A percentile compares a stretch with the other conserved stretches of the same genome.
These are phyloP conservation scores for Wickerhamiella sergipiensis DNA, from an alignment of 805 yeast species.

Conservation along the genomic window DNA sequence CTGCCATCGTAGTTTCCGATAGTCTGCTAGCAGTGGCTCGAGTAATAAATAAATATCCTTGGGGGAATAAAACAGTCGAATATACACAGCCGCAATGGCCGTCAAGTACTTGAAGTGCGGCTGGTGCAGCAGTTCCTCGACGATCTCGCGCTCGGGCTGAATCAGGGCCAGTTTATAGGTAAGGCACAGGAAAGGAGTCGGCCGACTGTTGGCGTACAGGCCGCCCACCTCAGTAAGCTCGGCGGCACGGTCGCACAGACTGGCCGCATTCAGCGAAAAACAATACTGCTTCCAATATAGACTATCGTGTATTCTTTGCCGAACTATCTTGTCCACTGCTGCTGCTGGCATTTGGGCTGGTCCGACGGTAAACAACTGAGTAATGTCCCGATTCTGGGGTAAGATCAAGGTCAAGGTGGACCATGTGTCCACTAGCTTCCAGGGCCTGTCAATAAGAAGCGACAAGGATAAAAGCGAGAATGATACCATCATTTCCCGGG, in stretches of 20 bases:
- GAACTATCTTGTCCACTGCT: constrained; percentile 39
- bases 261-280: constrained; percentile 35
- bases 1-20: constrained; percentile 48
- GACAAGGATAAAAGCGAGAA: constrained; percentile 31
- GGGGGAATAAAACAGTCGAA: constrained; percentile 31
- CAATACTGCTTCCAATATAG: constrained; percentile 47
- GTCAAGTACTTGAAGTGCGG: constrained; percentile 65
- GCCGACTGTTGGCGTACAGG: constrained; percentile 35
- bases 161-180: constrained; percentile 65
- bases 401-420: constrained; percentile 18
- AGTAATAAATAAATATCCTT: constrained; percentile 36
- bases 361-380: neutral
- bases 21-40: constrained; percentile 48
- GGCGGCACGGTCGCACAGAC: constrained; percentile 36
- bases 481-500: constrained; percentile 33
- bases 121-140: constrained; percentile 43
- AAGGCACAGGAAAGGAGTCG: constrained; percentile 64
- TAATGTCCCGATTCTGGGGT: constrained; percentile 18
- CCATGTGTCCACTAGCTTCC: constrained; percentile 17
- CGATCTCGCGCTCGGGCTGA: constrained; percentile 47
- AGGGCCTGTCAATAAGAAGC: constrained; percentile 18
- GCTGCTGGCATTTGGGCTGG: constrained; percentile 11
- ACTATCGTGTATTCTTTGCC: constrained; percentile 44
- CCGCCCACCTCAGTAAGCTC: constrained; percentile 43
- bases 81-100: constrained; percentile 54